Evolutionary conservation across 177 flowering plant genomes (phyloP).

Genomic region (Vitis hybrid): DNA sequence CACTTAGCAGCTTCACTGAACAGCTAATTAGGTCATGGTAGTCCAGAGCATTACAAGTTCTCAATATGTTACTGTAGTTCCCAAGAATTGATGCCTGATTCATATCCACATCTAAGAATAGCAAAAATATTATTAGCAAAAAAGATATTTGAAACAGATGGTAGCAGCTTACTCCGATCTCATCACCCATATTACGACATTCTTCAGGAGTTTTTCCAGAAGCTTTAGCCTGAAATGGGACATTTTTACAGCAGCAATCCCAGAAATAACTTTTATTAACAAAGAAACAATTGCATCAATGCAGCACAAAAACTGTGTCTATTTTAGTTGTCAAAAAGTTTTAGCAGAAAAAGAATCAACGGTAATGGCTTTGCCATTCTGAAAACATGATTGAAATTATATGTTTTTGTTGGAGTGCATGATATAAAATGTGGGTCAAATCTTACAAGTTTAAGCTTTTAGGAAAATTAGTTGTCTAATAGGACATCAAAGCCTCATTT

Average conservation of each 20-base stretch:
- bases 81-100: constrained; percentile 70
- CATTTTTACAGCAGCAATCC: neutral
- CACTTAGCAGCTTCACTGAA: constrained; percentile 71
- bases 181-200: constrained; percentile 64
- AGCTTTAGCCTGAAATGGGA: constrained; percentile 78
- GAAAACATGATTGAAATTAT: no score
- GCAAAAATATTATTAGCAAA: constrained; percentile 9
- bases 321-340: no score
- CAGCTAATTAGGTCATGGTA: constrained; percentile 91
- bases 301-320: neutral
- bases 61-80: constrained; percentile 64
- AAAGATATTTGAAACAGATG: constrained; percentile 8
- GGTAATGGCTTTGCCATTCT: no score
- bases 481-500: no score
- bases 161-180: constrained; percentile 63
- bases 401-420: no score
- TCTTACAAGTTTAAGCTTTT: no score
- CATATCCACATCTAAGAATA: constrained; percentile 18
- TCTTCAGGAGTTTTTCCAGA: constrained; percentile 73
- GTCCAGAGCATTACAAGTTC: constrained; percentile 90
- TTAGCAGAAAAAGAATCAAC: no score
- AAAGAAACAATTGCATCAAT: neutral
- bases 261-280: neutral
- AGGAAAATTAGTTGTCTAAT: no score
- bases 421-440: no score